Base-by-base conservation (phyloP, 805 yeast genomes). In the Schwanniomyces vanrijiae region DNA sequence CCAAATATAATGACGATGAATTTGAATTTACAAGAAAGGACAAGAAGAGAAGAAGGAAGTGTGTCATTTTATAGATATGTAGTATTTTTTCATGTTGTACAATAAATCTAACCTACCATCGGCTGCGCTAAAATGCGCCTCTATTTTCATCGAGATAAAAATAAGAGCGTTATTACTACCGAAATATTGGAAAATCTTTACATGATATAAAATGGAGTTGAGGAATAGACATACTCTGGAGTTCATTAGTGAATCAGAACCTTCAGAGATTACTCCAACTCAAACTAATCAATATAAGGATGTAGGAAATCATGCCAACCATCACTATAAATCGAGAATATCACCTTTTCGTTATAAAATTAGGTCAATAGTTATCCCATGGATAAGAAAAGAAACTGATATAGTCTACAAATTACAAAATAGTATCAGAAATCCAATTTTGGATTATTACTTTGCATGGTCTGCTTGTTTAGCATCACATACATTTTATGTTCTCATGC, bases 391-490 rank as follows among this genome's bases (percentile, higher is more conserved):
- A 40, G 98, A 92, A 62, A 84, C 95, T 0, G 77, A 73, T 1
- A 48, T 77, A 1, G 64, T 92, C n/a, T 71, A 76, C 8, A 53
- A 54, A 3, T 66, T 88, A 48, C 99, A 92, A 69, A 44, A 56
- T 3, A 40, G 48, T 4, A 57, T 72, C 10, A 72, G 96, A 47
- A 62, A 66, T 33, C 74, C 81, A 1, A 42, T 64, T 14, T 65
- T 84, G 43, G 97, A 91, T 66, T 58, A 73, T 21, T 94, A 86
- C 58, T 92, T 92, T 66, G 86, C 95, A 7, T 82, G 88, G 74
- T 80, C 96, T 3, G 96, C 98, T 14, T 84, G 86, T 56, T 72
- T 94, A 52, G 99, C 97, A 0, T 81, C 96, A 4, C 99, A 92
- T 66, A 89, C 97, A 0, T 94, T 94, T 62, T 92, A 92, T 63